Conservation (phyloP, 78 protist species). For the slime mould (Dictyostelium discoideum) region dicty_2.7 NC_007088.5:5178001-5178500, state of each 20-base stretch:
- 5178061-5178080: not conserved
- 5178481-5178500: not conserved
- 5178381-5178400: not conserved
- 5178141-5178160: slow-evolving; percentile 29
- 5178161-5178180: slow-evolving; percentile 1
- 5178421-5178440: slow-evolving; percentile 43
- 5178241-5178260: slow-evolving; percentile 35
- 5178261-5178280: slow-evolving; percentile 19
- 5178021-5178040: slow-evolving; percentile 21
- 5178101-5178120: slow-evolving; percentile 23
- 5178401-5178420: not conserved
- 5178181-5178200: slow-evolving; percentile 42
- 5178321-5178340: slow-evolving; percentile 33
- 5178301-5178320: slow-evolving; percentile 50
- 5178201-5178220: slow-evolving; percentile 62
- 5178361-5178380: not conserved
- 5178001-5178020: slow-evolving; percentile 19
- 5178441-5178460: not conserved
- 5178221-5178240: slow-evolving; percentile 71
- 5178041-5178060: not conserved
- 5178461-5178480: not conserved
- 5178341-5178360: not conserved
- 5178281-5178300: slow-evolving; percentile 28
- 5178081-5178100: not conserved
- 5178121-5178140: slow-evolving; percentile 47